Base-by-base conservation (phyloP, 2,329 filamentous ascomycete genomes). In the Penicillium fuscoglaucum region DNA sequence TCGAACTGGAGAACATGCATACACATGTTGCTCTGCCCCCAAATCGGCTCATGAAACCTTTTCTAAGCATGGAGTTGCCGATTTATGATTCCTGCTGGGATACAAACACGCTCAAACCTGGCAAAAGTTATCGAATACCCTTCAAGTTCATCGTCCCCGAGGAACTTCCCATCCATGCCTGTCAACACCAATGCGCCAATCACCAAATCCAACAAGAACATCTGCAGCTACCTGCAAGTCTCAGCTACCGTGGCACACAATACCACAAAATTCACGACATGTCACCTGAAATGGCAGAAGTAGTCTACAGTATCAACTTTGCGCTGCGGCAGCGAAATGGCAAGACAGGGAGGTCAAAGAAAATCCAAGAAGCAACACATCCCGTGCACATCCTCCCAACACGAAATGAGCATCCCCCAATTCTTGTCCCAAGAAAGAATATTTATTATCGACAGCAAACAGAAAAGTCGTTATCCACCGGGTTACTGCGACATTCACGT, bases 111-210 rank as follows among this genome's bases (percentile, higher is more conserved):
- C 45, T 66, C 4, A 31, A 59, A 4, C 15, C 50, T 6, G 52
- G 21, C 5, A 31, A 43, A 26, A 35, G 39, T 12, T 50, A 62
- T 19, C 21, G 13, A 21, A 44, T 66, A 3, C 58, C 58, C 10
- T 65, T 66, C 43, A 52, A 59, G 3, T 65, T 67, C 35, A 31
- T 62, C 10, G 57, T 66, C 2, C 59, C 64, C n/a, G n/a, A 41
- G 17, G 40, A 61, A 33, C 35, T 67, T 10, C 59, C 60, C 7
- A 53, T 53, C 13, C 55, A 65, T n/a, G 45, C 58, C 19, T 66
- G 61, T 46, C 54, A 59, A 7, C 60, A 65, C 24, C 39, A 41
- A 37, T 60, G 57, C 39, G 43, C 37, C 21, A 61, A 62, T 45
- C 24, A 39, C 15, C 59, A 62, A 39, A 28, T 65, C 12, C 59